Base-by-base conservation (phyloP, 1,139 yeast genomes). In the Geotrichum restrictum region DNA sequence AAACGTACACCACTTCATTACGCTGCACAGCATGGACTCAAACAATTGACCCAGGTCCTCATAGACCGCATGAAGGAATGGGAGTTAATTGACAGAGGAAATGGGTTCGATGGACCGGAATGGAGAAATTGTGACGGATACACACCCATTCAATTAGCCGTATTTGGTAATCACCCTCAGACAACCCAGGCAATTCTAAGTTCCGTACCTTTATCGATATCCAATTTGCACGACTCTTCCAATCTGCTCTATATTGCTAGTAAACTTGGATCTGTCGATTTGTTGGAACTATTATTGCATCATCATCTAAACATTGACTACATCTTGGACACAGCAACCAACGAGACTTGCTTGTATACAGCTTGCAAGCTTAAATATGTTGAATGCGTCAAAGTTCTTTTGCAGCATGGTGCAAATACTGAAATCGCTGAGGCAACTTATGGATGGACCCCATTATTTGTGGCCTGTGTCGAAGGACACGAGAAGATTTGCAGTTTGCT, bases 401-500 rank as follows among this genome's bases (percentile, higher is more conserved):
- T 73, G 5, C 65, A 71, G n/a, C 68, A 75, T 37, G 81, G 79
- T 7, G 96, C 96, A 1, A 73, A 83, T 61, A 72, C 91, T 1
- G 96, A 89, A 65, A 72, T 88, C 54, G 80, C 85, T 0, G 98
- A 93, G 63, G 66, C 72, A 21, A 75, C 85, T 0, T 91, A 87
- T 68, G 96, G 96, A 0, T 93, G 98, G 98, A 88, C 97, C 1
- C 97, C 98, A 1, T 74, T 93, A 5, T 89, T 93, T 66, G 80
- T 84, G 44, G 95, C 97, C 24, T 94, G 96, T 0, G 85, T 88
- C 19, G 96, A 91, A 62, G 98, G 98, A 0, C 80, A 71, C 55
- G 65, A 65, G 33, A 79, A 79, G 1, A 74, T 88, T 40, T 87
- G 83, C 8, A 68, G 77, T 49, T 58, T 79, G 8, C 74, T 93